Base-by-base conservation (phyloP, 106 monocot species). In the Hemerocallis citrina region DNA sequence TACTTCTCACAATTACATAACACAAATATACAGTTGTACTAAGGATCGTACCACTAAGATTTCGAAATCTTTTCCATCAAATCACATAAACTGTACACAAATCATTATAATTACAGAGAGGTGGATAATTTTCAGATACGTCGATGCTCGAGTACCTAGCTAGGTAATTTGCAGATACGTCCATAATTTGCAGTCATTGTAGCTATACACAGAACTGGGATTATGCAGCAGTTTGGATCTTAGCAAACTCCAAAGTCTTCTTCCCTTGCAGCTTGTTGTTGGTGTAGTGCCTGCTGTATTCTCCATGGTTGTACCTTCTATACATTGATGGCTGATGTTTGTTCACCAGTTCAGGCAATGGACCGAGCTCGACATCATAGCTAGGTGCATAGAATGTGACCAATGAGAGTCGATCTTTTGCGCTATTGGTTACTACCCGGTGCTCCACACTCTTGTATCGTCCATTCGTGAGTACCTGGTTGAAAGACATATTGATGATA, bases 381-480 rank as follows among this genome's bases (percentile, higher is more conserved):
- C 72, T 75, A 1, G 84, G 81, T 3, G 85, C 81, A 11, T 85
- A 81, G 68, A 91, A 91, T 7, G 79, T 85, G 44, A 77, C 85
- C 12, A 82, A 37, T 5, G 85, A 91, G 6, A 91, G 45, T 54
- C 82, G 28, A 19, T 76, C 72, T 9, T 13, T 46, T 34, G 79
- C 61, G 12, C 39, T 24, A 52, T 69, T 71, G 6, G 74, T 69
- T 45, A 86, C 69, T 16, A 66, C 90, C 27, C 82, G 70, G 71
- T 91, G 90, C 33, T 85, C 85, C 14, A 90, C 76, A 52, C 90
- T 85, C 71, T 79, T 85, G 70, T 90, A 90, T 40, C 42, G 73
- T 31, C 90, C 79, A 37, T 90, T 90, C 9, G 76, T 79, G 13
- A 85, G 11, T 6, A 85, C 81, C 84, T 84, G 69, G 31, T 38